Evolutionary conservation across 495 filamentous ascomycete species (phyloP), one percentile per base, ranked within the genome.

Genomic region (Aspergillus homomorphus): DNA sequence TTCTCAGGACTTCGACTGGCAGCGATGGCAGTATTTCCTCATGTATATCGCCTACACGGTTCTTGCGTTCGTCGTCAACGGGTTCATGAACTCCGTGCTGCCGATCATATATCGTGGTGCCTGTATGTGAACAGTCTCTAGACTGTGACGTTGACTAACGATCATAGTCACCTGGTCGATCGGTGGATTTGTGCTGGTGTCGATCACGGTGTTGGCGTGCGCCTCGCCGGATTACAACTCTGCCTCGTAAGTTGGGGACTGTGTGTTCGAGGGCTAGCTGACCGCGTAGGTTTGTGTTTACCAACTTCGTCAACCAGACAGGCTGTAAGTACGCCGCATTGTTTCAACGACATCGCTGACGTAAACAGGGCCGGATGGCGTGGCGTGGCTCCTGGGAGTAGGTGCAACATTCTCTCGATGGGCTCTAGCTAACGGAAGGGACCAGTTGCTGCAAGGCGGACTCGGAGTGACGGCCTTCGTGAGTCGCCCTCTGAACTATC

Each of bases 21-120:
- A 87, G 59, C 63, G 81, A 16, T 89, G 87, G 87, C 89, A 91
- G 62, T 85, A 89, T 61, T 89, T 92, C 65, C 69, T 90, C n/a
- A 83, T 91, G 26, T 91, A 91, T 66, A 77, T 89, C 53, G 85
- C 62, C 2, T 88, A 86, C 62, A 88, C 83, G 38, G 49, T 89
- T 18, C 67, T 78, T 10, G 84, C 82, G 0, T 86, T 89, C 30
- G 43, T 83, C 14, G 75, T 91, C 68, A 92, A 92, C 61, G 80
- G 82, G 3, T 84, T 90, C 53, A 76, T 80, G 60, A 90, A 86
- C 54, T 72, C 76, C 1, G 57, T 80, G 1, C 70, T 92, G 9
- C 87, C 88, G 6, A 72, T 81, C 9, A 77, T 92, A 52, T 90
- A 85, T 51, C 87, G 87, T 58, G 73, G 64, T 52, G 74, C 74